Conservation (phyloP, 139 green algal genomes). For the Klebsormidium nitens region DNA sequence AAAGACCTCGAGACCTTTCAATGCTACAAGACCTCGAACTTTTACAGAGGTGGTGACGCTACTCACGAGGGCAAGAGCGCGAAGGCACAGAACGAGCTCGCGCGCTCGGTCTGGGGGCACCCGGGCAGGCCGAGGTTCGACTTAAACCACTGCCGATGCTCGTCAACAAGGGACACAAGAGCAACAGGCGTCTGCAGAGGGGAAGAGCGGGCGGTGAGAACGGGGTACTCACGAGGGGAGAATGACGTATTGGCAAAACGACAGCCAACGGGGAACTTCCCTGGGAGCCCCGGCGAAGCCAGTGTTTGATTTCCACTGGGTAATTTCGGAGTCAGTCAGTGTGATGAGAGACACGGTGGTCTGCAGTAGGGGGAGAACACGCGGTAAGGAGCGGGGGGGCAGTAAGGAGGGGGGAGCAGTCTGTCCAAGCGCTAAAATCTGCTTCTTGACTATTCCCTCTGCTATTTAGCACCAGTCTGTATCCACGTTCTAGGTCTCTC, state of each 20-base stretch:
- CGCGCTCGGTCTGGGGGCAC: constrained; percentile 54
- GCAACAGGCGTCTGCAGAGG: constrained; percentile 43
- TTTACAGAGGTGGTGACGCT: neutral
- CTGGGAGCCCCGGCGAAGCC: no score
- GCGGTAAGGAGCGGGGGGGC: no score
- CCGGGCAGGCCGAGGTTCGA: constrained; percentile 48
- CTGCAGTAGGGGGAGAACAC: neutral
- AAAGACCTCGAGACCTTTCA: no score
- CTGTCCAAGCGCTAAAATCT: no score
- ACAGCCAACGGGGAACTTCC: no score
- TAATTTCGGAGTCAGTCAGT: no score
- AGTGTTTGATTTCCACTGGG: no score
- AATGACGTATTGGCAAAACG: no score
- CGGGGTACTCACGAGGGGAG: neutral
- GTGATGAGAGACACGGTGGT: neutral
- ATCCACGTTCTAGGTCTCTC: no score
- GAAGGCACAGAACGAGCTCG: constrained; percentile 77
- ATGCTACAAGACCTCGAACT: neutral
- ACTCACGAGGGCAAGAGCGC: constrained; percentile 57
- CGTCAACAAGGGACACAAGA: constrained; percentile 73
- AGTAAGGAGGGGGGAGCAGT: no score
- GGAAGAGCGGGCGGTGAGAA: neutral
- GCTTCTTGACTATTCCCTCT: no score
- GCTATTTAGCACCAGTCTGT: no score
- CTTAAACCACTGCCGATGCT: constrained; percentile 83